phyloP scores from a whole-genome alignment of 306 rosid genomes.

The Arachis hypogaea region DNA sequence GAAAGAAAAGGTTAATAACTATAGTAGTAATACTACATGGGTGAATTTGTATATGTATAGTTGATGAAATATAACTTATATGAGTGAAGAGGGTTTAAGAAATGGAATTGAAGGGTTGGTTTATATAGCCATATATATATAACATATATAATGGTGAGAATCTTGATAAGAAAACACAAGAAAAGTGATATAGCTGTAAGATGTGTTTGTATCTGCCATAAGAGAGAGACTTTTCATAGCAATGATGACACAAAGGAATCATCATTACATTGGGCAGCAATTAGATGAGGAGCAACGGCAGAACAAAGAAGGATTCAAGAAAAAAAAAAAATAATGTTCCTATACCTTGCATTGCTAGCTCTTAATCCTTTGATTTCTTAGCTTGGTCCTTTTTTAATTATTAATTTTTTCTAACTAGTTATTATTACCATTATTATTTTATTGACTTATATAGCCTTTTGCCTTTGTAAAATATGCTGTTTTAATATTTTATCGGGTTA shows the following conservation, averaged over 20 bases:
- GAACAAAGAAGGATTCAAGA: conserved; percentile 42
- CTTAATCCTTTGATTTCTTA: too few relatives aligned
- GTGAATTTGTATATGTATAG: too few relatives aligned
- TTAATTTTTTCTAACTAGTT: too few relatives aligned
- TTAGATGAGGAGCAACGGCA: conserved; percentile 44
- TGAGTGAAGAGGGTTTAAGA: conserved; percentile 32
- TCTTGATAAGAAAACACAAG: conserved; percentile 14
- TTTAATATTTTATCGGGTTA: too few relatives aligned
- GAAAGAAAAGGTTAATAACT: too few relatives aligned
- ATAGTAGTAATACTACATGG: too few relatives aligned
- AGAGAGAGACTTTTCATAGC: conserved; percentile 51
- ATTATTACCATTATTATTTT: too few relatives aligned
- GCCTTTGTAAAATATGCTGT: too few relatives aligned
- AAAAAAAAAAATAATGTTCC: conserved; percentile 19
- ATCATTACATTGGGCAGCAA: conserved; percentile 73
- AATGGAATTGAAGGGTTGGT: conserved; percentile 41
- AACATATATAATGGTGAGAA: conserved; percentile 11
- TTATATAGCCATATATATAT: conserved; percentile 30
- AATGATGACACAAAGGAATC: conserved; percentile 74
- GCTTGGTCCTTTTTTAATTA: too few relatives aligned
- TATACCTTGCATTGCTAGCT: too few relatives aligned
- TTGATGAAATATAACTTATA: not conserved
- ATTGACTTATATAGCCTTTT: too few relatives aligned
- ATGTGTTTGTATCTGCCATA: conserved; percentile 50
- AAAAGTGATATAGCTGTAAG: conserved; percentile 37